Base-by-base conservation (phyloP, 192 early-diverging fungal species). In the Rhizophagus prolifer region DNA sequence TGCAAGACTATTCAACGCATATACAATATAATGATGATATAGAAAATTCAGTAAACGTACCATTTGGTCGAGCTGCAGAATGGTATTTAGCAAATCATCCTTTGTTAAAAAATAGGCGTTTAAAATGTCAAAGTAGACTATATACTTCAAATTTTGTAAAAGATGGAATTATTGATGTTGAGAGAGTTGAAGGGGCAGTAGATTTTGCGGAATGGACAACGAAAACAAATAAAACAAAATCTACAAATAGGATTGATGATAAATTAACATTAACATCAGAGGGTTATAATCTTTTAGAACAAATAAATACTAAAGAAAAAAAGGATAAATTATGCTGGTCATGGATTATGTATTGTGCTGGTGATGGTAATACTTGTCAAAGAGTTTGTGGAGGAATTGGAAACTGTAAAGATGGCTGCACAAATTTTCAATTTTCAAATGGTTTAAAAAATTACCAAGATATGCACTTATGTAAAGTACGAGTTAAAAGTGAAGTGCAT, bases 301-400 rank as follows among this genome's bases (percentile, higher is more conserved):
- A 47, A 28, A 70, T 70, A 44, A 34, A 30, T 19, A 3, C 47
- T 50, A 41, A 41, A 19, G 6, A 44, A 4, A 54, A 70, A 70
- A 70, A n/a, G 54, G n/a, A 70, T 34, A 70, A 50, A 70, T 47
- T 70, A 47, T 70, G 69, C 10, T 70, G 23, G 69, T 70, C 3
- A 3, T 70, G 46, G 23, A 28, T 54, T 4, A 70, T 70, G 69
- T 70, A 54, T 54, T 70, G 23, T 70, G 16, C 68, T 25, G 44
- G 9, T 13, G 44, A 70, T 44, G 19, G 41, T 50, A 70, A 70
- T 63, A 23, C 1, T 9, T 70, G 44, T 30, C 68, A 70, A 70
- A 14, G 46, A 47, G 12, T 47, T 47, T 47, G 46, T 47, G 46
- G 9, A 47, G 10, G 14, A 47, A 47, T 47, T 47, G 8, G 46